Percentiles rank a stretch among this genome's conserved stretches.
Evolutionary conservation across 148 eudicot genomes (phyloP).

Genomic region (Spergularia marina): DNA sequence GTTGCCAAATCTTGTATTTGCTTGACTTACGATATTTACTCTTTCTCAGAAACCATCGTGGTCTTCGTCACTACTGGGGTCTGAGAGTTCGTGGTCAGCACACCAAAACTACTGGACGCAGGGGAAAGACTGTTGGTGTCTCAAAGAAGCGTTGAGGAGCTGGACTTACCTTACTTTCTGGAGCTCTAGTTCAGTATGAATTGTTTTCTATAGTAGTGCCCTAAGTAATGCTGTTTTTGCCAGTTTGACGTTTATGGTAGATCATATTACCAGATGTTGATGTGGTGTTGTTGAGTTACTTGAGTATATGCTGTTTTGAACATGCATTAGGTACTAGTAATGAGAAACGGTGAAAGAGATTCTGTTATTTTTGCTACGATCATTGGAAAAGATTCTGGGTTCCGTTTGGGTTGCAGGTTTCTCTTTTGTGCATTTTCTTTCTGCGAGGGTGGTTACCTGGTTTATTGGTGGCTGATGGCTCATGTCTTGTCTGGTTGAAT

Average conservation of each 20-base stretch:
- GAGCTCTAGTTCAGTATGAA: not conserved
- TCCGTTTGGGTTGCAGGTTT: too few species aligned
- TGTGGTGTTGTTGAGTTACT: too few species aligned
- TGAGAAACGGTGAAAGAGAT: too few species aligned
- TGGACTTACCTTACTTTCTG: not conserved
- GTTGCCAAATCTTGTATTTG: not conserved
- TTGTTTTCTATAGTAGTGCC: not conserved
- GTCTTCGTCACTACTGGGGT: constrained; percentile 96
- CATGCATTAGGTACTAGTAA: too few species aligned
- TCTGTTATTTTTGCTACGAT: too few species aligned
- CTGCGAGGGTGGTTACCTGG: too few species aligned
- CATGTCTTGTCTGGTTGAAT: too few species aligned
- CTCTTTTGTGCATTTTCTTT: too few species aligned
- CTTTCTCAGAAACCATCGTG: constrained; percentile 67
- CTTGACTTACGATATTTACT: not conserved
- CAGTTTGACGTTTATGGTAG: constrained; percentile 22
- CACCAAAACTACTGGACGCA: constrained; percentile 92
- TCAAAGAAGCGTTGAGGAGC: constrained; percentile 73
- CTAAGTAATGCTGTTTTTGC: not conserved
- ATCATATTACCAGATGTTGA: not conserved
- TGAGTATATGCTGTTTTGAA: too few species aligned
- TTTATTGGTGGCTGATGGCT: too few species aligned
- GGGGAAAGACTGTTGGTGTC: constrained; percentile 96
- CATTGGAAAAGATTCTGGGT: too few species aligned
- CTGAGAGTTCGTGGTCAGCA: constrained; percentile 91